Evolutionary conservation across 2,329 filamentous ascomycete species (phyloP), one percentile per base, ranked within the genome.

Genomic region (Pochonia chlamydosporia): DNA sequence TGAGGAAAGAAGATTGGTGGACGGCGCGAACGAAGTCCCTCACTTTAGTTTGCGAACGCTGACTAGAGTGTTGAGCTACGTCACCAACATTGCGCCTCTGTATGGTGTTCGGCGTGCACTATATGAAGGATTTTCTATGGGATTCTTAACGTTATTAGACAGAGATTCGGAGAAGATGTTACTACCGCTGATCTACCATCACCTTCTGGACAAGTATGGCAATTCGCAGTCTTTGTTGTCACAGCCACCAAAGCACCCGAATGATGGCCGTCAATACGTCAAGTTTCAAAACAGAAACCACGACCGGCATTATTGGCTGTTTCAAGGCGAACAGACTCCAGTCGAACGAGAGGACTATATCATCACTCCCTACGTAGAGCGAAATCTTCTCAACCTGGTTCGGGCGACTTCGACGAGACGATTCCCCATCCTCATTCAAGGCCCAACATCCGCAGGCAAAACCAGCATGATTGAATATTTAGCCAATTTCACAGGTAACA

Each of bases 401-500:
- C 81, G 95, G 59, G 95, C 93, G 3, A 90, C 90, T 14, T 97
- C 92, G 1, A 99, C 92, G 4, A 75, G 90, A 30, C 82, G 87
- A 42, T 99, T 96, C 63, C 95, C 93, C 1, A 89, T 99, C 42
- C 75, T 99, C 9, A 87, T 99, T 18, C 93, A 99, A 66, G 93
- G 93, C 3, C 93, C 95, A 11, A 99, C 93, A 0, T 99, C 95
- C 5, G 88, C 92, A 11, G 93, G 93, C 54, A 99, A 99, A 68
- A 99, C 93, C 0, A 97, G 92, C 66, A 99, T 99, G 93, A 95
- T 99, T 36, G 92, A 97, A 66, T 96, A 96, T 63, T 77, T 99
- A 31, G 92, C 95, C n/a, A 93, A 95, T 60, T 86, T 88, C 47
- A 97, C 90, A 25, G 93, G 95, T 3, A 96, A 99, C 63, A 93